phyloP scores from a whole-genome alignment of 257 asterid species.

The Petunia secreta region DNA sequence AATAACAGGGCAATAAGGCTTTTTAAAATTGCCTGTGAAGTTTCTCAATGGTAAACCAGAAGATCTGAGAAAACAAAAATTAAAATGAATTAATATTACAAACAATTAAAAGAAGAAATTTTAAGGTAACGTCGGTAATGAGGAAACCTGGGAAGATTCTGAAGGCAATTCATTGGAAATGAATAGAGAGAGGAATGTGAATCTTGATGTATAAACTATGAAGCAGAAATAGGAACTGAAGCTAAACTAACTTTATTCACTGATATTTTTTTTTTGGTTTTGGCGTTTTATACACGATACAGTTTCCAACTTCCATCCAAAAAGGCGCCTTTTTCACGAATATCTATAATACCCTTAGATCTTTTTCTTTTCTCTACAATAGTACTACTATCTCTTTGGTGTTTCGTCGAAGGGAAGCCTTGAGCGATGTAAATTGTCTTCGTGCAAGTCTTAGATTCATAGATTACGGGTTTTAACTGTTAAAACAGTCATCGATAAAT shows the following conservation, averaged over 20 bases:
- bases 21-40: conserved; percentile 45
- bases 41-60: conserved; percentile 60
- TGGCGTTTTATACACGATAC: no score
- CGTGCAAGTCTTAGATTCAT: no score
- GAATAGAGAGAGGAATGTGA: not conserved
- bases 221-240: no score
- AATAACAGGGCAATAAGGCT: conserved; percentile 37
- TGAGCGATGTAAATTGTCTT: no score
- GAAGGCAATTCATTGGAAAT: conserved; percentile 72
- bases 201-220: not conserved
- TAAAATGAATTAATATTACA: not conserved
- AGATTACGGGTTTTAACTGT: no score
- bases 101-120: not conserved
- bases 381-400: no score
- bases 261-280: not conserved
- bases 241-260: not conserved
- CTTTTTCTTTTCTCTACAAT: no score
- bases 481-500: no score
- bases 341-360: no score
- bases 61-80: conserved; percentile 48
- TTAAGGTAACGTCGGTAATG: not conserved
- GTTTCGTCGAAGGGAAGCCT: no score
- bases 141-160: conserved; percentile 65
- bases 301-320: no score
- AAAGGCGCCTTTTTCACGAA: no score